Conservation (phyloP, 495 filamentous ascomycete genomes). For the Penicillium herquei region DNA sequence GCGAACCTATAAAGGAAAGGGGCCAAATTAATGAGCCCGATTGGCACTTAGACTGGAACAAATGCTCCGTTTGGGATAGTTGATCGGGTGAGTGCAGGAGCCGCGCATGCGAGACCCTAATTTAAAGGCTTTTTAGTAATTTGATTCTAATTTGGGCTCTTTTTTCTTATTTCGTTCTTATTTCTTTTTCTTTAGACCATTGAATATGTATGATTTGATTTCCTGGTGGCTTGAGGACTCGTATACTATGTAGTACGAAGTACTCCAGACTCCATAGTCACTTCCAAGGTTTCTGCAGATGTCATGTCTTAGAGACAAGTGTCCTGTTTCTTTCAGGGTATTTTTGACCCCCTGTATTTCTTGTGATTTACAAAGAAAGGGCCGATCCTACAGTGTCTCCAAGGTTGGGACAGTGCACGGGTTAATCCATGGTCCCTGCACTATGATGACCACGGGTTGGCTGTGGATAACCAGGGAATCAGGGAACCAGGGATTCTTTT, state of each 20-base stretch:
- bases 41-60: not conserved
- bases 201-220: no score
- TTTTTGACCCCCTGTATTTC: not conserved
- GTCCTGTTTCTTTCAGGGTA: not conserved
- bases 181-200: no score
- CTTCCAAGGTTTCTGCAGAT: not conserved
- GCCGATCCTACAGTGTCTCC: not conserved
- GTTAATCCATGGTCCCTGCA: slow-evolving; percentile 1
- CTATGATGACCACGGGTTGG: not conserved
- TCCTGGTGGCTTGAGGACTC: not conserved
- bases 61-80: slow-evolving; percentile 1
- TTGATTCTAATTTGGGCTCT: not conserved
- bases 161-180: no score
- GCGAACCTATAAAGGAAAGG: no score
- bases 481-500: not conserved
- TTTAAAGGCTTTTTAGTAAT: not conserved
- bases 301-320: not conserved
- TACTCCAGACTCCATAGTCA: not conserved
- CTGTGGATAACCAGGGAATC: not conserved
- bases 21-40: not conserved
- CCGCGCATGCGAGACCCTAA: slow-evolving; percentile 3
- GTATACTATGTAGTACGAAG: not conserved
- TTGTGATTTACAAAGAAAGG: not conserved
- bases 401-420: not conserved
- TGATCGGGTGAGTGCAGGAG: slow-evolving; percentile 7